Conservation (phyloP, 1,284 basidiomycete species). For the Apiotrichum veenhuisii region DNA sequence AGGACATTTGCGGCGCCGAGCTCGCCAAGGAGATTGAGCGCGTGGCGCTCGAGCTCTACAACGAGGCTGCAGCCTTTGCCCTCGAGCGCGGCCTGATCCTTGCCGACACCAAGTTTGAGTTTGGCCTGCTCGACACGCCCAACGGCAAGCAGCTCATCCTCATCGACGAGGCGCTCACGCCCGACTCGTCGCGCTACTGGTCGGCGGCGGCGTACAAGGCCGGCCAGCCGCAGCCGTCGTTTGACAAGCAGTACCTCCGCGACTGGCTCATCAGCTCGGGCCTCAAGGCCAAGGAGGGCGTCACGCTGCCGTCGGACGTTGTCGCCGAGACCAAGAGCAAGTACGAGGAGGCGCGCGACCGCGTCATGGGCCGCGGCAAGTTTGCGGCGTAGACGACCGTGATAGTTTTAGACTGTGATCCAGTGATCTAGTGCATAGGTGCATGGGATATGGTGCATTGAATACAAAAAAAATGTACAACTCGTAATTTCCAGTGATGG, state of each 20-base stretch:
- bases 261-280: slow-evolving; percentile 77
- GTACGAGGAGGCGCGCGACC: slow-evolving; percentile 72
- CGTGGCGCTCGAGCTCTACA: slow-evolving; percentile 49
- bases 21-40: slow-evolving; percentile 46
- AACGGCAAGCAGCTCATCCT: slow-evolving; percentile 65
- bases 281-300: slow-evolving; percentile 71
- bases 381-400: slow-evolving; percentile 18
- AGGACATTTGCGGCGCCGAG: slow-evolving; percentile 50
- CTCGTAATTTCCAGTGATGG: not conserved
- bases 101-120: slow-evolving; percentile 92
- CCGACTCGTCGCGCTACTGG: slow-evolving; percentile 98
- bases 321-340: slow-evolving; percentile 69
- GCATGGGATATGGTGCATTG: not conserved
- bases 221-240: slow-evolving; percentile 78
- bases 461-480: not conserved
- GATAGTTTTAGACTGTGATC: not conserved
- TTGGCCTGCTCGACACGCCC: slow-evolving; percentile 60
- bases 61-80: slow-evolving; percentile 73
- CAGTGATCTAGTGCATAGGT: too few species aligned
- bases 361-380: slow-evolving; percentile 57
- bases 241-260: slow-evolving; percentile 95
- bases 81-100: slow-evolving; percentile 81
- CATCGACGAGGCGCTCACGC: slow-evolving; percentile 93
- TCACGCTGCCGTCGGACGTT: slow-evolving; percentile 69
- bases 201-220: slow-evolving; percentile 67